Evolutionary conservation across 495 filamentous ascomycete species (phyloP).

Genomic region (Acidomyces sp.): DNA sequence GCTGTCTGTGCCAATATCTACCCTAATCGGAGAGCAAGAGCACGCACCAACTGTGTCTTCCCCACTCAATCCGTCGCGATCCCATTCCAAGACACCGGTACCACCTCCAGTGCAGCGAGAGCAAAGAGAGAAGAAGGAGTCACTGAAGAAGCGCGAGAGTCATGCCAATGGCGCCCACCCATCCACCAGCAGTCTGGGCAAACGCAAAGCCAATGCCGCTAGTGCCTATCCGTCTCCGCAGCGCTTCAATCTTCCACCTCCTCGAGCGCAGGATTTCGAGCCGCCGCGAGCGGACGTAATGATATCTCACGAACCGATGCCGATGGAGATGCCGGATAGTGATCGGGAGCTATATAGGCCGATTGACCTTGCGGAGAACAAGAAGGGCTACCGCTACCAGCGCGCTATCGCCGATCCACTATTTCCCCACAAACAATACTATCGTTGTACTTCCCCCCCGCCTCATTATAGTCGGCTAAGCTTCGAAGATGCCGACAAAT

Average conservation of each 20-base stretch:
- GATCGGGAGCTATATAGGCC: slow-evolving; percentile 27
- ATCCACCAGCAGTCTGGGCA: slow-evolving; percentile 4
- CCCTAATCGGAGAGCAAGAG: slow-evolving; percentile 7
- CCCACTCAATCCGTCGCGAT: slow-evolving; percentile 29
- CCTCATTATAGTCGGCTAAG: slow-evolving; percentile 73
- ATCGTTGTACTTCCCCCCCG: slow-evolving; percentile 71
- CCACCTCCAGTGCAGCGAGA: slow-evolving; percentile 22
- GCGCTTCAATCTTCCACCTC: slow-evolving; percentile 28
- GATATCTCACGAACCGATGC: slow-evolving; percentile 27
- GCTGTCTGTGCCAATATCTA: background rate
- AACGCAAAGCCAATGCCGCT: slow-evolving; percentile 21
- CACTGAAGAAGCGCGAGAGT: slow-evolving; percentile 33
- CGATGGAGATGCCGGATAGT: slow-evolving; percentile 28
- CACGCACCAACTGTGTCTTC: slow-evolving; percentile 29
- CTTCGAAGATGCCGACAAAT: slow-evolving; percentile 79
- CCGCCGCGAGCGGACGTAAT: slow-evolving; percentile 27
- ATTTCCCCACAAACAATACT: slow-evolving; percentile 78
- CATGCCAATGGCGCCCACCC: slow-evolving; percentile 16
- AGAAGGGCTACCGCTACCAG: slow-evolving; percentile 79
- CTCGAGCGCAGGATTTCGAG: slow-evolving; percentile 27
- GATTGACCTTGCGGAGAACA: slow-evolving; percentile 55
- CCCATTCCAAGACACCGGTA: slow-evolving; percentile 17
- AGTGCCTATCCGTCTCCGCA: slow-evolving; percentile 25
- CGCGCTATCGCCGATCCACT: slow-evolving; percentile 80
- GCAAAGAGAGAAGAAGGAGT: slow-evolving; percentile 32